phyloP scores from a whole-genome alignment of 1,284 basidiomycete species.

The Erythrobasidium hasegawianum region DNA sequence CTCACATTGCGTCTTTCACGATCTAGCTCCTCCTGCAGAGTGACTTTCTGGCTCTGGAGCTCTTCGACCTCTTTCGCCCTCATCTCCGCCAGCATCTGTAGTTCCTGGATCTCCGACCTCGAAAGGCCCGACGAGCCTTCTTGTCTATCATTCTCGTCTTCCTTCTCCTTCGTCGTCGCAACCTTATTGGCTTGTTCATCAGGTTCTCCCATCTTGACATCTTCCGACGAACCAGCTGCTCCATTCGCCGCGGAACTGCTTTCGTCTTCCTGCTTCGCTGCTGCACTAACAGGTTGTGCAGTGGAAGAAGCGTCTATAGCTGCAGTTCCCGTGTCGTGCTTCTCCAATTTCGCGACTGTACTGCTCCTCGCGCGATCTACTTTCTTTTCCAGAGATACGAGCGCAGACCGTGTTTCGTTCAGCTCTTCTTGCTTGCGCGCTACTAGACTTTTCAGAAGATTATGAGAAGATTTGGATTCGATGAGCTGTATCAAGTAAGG shows the following conservation, averaged over 20 bases:
- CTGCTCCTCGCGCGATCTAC: conserved; percentile 41
- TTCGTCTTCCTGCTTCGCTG: too few relatives aligned
- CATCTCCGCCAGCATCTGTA: conserved; percentile 24
- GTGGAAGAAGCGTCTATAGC: conserved; percentile 6
- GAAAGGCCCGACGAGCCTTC: conserved; percentile 26
- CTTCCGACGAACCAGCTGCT: conserved; percentile 18
- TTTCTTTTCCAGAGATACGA: conserved; percentile 43
- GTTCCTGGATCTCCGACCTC: conserved; percentile 30
- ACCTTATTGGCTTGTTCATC: conserved; percentile 3
- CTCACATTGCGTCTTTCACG: conserved; percentile 36
- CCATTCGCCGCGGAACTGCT: conserved; percentile 1
- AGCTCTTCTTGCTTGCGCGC: conserved; percentile 40
- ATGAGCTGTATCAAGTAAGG: conserved; percentile 17
- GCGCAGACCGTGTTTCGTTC: conserved; percentile 38
- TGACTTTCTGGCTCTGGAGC: conserved; percentile 35
- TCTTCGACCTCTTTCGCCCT: conserved; percentile 34
- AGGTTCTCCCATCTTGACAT: conserved; percentile 7
- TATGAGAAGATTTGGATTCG: conserved; percentile 37
- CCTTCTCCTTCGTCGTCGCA: conserved; percentile 3
- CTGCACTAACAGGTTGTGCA: too few relatives aligned
- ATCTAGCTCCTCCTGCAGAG: conserved; percentile 35
- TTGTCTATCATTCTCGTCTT: conserved; percentile 15
- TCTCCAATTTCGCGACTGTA: conserved; percentile 42
- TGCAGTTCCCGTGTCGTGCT: conserved; percentile 5
- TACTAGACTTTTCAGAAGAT: conserved; percentile 38